Conservation (phyloP, 2,329 filamentous ascomycete species). For the Elsinoe perseae region DNA sequence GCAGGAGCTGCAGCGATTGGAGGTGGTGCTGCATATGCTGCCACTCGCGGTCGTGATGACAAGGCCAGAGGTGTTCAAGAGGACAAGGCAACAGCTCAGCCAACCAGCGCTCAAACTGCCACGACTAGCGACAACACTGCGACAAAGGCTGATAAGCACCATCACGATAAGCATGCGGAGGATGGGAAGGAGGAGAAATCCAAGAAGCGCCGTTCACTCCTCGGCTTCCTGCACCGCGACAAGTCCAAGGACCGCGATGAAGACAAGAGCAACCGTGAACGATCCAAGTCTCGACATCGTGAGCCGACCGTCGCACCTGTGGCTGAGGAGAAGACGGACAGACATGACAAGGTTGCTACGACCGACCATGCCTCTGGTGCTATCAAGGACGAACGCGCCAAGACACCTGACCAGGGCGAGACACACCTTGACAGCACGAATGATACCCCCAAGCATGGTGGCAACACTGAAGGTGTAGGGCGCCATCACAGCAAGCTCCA, state of each 20-base stretch:
- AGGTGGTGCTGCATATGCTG: slow-evolving; percentile 11
- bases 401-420: not conserved
- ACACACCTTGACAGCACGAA: not conserved
- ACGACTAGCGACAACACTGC: not conserved
- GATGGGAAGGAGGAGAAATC: slow-evolving; percentile 18
- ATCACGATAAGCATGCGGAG: slow-evolving; percentile 14
- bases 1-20: slow-evolving; percentile 6
- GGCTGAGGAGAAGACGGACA: slow-evolving; percentile 20
- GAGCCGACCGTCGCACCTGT: not conserved
- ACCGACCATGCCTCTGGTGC: not conserved
- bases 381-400: not conserved
- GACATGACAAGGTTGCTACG: slow-evolving; percentile 20
- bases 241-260: slow-evolving; percentile 29
- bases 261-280: slow-evolving; percentile 2
- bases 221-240: slow-evolving; percentile 36
- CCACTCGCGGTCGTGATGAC: slow-evolving; percentile 10
- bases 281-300: slow-evolving; percentile 4
- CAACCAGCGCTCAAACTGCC: not conserved
- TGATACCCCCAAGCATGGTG: slow-evolving; percentile 1
- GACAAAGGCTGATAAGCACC: not conserved
- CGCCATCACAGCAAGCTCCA: slow-evolving; percentile 31
- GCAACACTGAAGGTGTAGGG: slow-evolving; percentile 13
- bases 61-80: not conserved
- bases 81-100: not conserved
- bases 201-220: slow-evolving; percentile 23